Percentiles rank a stretch among this genome's conserved stretches.
phyloP scores from a whole-genome alignment of 2,329 filamentous ascomycete genomes.

The Gnomoniopsis smithogilvyi region DNA sequence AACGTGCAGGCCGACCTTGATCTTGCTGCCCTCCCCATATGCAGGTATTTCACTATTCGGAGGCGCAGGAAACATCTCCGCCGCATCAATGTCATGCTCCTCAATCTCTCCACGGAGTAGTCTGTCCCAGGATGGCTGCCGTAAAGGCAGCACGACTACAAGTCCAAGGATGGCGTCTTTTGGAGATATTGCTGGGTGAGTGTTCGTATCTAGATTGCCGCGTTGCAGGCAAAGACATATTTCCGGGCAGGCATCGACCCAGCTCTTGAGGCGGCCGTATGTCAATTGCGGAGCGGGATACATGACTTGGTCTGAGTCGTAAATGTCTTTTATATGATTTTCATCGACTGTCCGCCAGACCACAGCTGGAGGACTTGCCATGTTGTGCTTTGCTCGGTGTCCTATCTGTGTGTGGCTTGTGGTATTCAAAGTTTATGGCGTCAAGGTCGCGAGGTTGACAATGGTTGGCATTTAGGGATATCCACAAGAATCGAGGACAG shows the following conservation, averaged over 20 bases:
- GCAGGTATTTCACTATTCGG: background rate
- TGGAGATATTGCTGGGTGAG: background rate
- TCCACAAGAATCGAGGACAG: too few relatives aligned
- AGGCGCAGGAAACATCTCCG: constrained; percentile 2
- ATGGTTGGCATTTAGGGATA: too few relatives aligned
- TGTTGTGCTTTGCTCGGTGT: background rate
- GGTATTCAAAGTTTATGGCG: background rate
- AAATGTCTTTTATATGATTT: constrained; percentile 3
- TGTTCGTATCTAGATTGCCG: background rate
- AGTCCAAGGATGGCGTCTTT: background rate
- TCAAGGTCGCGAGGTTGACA: background rate
- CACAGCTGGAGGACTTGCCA: background rate
- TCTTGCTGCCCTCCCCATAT: background rate
- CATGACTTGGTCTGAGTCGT: constrained; percentile 15
- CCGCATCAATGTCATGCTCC: constrained; percentile 13
- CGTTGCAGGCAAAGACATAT: constrained; percentile 4
- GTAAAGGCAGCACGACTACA: constrained; percentile 11
- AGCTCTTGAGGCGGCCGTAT: constrained; percentile 9
- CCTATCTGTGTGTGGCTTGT: background rate
- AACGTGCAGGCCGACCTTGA: constrained; percentile 11
- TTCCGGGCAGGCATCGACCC: constrained; percentile 7
- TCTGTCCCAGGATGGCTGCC: constrained; percentile 1
- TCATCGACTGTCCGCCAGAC: constrained; percentile 9
- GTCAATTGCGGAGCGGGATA: constrained; percentile 12
- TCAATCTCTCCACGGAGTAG: background rate